Evolutionary conservation across 331 rosid species (phyloP).

Genomic region (Malus hybrid): DNA sequence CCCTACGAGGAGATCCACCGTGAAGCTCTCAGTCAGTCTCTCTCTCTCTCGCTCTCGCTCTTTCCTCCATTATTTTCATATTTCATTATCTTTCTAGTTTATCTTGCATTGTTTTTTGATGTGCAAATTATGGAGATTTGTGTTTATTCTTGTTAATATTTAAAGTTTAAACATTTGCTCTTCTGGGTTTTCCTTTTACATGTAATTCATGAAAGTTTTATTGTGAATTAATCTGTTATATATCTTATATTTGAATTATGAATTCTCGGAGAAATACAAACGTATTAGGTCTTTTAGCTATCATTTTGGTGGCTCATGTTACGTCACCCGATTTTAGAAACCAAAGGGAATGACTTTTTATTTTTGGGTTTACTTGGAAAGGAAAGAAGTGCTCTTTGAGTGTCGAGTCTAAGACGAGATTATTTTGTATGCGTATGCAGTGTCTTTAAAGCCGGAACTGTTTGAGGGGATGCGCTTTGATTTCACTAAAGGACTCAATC

Average conservation of each 20-base stretch:
- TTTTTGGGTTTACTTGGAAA: neutral
- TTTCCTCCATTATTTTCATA: neutral
- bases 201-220: too few relatives aligned
- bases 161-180: neutral
- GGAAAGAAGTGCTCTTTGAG: neutral
- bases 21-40: constrained; percentile 77
- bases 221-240: neutral
- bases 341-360: neutral
- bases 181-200: neutral
- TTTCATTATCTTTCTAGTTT: neutral
- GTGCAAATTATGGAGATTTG: neutral
- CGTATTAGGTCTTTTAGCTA: neutral
- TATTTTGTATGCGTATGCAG: constrained; percentile 22
- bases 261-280: neutral
- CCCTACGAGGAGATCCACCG: constrained; percentile 96
- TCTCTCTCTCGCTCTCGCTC: neutral
- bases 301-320: neutral
- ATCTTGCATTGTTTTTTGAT: neutral
- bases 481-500: constrained; percentile 85
- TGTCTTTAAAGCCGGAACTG: constrained; percentile 87
- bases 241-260: neutral
- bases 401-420: neutral
- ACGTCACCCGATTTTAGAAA: neutral
- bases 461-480: constrained; percentile 96
- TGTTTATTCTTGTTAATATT: neutral